Evolutionary conservation across 2,329 filamentous ascomycete genomes (phyloP).

Genomic region (Trichoderma sp.): DNA sequence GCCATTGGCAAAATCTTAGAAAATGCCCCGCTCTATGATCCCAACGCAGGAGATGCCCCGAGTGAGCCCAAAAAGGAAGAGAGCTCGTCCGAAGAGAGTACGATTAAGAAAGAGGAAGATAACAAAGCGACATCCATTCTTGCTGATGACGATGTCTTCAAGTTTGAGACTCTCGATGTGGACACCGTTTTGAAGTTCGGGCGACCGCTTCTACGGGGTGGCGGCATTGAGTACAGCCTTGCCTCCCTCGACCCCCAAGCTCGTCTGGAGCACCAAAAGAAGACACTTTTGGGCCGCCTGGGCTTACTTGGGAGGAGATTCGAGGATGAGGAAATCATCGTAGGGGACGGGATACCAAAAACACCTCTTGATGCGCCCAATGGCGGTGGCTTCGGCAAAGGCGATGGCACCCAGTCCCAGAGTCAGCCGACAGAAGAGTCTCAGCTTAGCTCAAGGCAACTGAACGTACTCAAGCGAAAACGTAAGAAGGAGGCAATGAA

Average conservation of each 20-base stretch:
- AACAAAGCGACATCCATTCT: conserved; percentile 47
- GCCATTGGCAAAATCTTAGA: conserved; percentile 93
- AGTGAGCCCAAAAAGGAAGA: conserved; percentile 45
- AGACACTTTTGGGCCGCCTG: conserved; percentile 77
- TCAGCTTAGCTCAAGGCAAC: conserved; percentile 84
- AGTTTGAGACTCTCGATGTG: conserved; percentile 74
- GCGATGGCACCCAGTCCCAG: conserved; percentile 42
- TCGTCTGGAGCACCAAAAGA: conserved; percentile 84
- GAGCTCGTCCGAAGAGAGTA: conserved; percentile 37
- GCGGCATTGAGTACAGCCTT: conserved; percentile 81
- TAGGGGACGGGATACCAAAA: conserved; percentile 51
- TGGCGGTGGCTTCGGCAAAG: conserved; percentile 35
- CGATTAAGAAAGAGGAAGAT: conserved; percentile 66
- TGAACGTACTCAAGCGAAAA: conserved; percentile 93
- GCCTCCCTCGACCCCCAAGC: conserved; percentile 79
- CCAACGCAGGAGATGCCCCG: conserved; percentile 71
- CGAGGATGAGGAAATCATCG: conserved; percentile 75
- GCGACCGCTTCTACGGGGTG: conserved; percentile 80
- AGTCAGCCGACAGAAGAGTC: conserved; percentile 59
- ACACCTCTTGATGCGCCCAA: conserved; percentile 47
- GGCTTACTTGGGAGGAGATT: conserved; percentile 83
- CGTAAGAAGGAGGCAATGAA: conserved; percentile 87
- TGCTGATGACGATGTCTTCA: conserved; percentile 64
- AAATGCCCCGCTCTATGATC: conserved; percentile 84
- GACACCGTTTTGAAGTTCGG: conserved; percentile 79